A percentile compares a stretch with the other conserved stretches of the same genome.
Conservation (phyloP, 805 yeast species). For the Barnettozyma wickerhamii region DNA sequence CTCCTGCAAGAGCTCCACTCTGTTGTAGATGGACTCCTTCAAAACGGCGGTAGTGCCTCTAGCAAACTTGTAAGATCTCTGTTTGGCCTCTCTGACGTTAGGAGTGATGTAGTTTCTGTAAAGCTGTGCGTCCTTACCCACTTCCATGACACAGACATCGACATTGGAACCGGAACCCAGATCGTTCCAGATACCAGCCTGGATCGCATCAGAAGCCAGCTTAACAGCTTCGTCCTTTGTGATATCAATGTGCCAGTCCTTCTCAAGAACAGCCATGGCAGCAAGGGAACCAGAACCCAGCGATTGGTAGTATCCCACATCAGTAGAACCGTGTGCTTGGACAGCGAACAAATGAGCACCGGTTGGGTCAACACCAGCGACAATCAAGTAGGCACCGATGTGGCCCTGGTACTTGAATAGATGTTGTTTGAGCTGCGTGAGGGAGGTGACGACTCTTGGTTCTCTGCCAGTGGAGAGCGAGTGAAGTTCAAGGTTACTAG, state of each 20-base stretch:
- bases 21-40: conserved; percentile 57
- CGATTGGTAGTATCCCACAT: conserved; percentile 88
- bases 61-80: conserved; percentile 76
- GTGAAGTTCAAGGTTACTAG: conserved; percentile 88
- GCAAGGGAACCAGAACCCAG: conserved; percentile 97
- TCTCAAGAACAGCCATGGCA: conserved; percentile 96
- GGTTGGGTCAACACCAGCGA: conserved; percentile 97
- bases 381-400: conserved; percentile 93
- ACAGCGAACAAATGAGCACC: conserved; percentile 91
- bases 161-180: conserved; percentile 98
- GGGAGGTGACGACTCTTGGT: conserved; percentile 91
- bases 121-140: conserved; percentile 81
- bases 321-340: conserved; percentile 98
- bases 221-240: conserved; percentile 87
- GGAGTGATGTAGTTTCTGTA: conserved; percentile 88
- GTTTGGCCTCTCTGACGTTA: conserved; percentile 79
- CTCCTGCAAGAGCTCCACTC: conserved; percentile 68
- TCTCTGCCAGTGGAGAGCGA: conserved; percentile 76
- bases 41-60: conserved; percentile 94
- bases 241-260: conserved; percentile 76
- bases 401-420: conserved; percentile 96
- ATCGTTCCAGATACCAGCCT: conserved; percentile 99
- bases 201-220: conserved; percentile 87
- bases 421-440: conserved; percentile 92
- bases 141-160: conserved; percentile 95